These are phyloP conservation scores for Scheffersomyces quercinus DNA, from an alignment of 1,139 yeast species.

Conservation along the genomic window DNA sequence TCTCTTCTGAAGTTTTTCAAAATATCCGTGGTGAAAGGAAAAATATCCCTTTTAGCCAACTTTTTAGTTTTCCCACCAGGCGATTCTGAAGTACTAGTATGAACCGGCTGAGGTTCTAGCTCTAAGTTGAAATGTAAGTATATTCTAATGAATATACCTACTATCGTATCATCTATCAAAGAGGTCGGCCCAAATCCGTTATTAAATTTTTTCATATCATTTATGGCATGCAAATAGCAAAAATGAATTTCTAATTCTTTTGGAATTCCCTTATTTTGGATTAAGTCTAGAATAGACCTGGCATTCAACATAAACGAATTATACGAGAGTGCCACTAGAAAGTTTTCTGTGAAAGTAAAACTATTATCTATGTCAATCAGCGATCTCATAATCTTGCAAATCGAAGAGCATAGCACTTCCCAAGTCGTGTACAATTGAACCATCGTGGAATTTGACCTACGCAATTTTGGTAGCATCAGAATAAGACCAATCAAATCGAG, in stretches of 20 bases:
- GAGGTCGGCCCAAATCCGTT: slow-evolving; percentile 86
- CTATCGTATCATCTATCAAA: slow-evolving; percentile 70
- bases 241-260: slow-evolving; percentile 31
- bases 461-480: slow-evolving; percentile 63
- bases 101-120: background rate
- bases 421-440: slow-evolving; percentile 60
- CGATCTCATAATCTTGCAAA: slow-evolving; percentile 51
- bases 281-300: slow-evolving; percentile 29
- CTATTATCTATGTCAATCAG: slow-evolving; percentile 45
- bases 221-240: slow-evolving; percentile 52
- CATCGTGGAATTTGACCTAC: slow-evolving; percentile 79
- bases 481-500: slow-evolving; percentile 62
- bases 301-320: slow-evolving; percentile 47
- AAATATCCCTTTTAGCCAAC: slow-evolving; percentile 46
- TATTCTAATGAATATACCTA: slow-evolving; percentile 58
- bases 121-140: slow-evolving; percentile 26
- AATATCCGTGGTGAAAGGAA: slow-evolving; percentile 42
- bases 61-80: slow-evolving; percentile 38
- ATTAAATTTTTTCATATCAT: slow-evolving; percentile 69
- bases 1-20: slow-evolving; percentile 29
- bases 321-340: slow-evolving; percentile 47
- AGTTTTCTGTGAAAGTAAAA: slow-evolving; percentile 58
- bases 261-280: slow-evolving; percentile 33
- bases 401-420: slow-evolving; percentile 55
- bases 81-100: slow-evolving; percentile 18